These are phyloP conservation scores for Cordyceps pruinosa DNA, from an alignment of 2,329 filamentous ascomycete genomes.

Conservation along the genomic window DNA sequence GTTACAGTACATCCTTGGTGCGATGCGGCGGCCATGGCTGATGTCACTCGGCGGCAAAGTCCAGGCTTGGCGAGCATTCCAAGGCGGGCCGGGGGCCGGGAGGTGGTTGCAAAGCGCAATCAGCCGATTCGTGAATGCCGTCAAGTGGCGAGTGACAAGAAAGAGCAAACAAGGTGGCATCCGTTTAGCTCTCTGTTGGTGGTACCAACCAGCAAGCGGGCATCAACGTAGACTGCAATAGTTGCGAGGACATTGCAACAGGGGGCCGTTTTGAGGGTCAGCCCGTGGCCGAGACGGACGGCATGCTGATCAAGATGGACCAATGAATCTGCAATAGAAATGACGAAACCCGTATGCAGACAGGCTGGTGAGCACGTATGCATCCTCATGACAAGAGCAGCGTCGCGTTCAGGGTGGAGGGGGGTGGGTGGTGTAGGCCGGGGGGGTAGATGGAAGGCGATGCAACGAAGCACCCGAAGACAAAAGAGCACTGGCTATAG, in stretches of 20 bases:
- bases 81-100: background rate
- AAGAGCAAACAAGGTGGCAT: background rate
- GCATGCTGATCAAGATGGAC: conserved; percentile 1
- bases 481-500: background rate
- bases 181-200: background rate
- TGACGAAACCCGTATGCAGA: background rate
- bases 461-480: background rate
- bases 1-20: background rate
- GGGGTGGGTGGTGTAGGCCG: background rate
- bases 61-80: conserved; percentile 1
- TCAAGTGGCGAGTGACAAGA: background rate
- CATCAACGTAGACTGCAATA: background rate
- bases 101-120: background rate
- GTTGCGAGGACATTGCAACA: background rate
- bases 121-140: conserved; percentile 7
- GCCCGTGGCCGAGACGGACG: background rate
- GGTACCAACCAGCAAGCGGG: background rate
- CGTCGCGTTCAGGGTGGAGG: conserved; percentile 2
- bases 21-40: background rate
- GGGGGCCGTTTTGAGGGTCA: background rate
- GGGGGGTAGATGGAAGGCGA: background rate
- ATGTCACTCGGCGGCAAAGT: conserved; percentile 11
- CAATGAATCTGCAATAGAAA: background rate
- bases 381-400: conserved; percentile 9
- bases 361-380: background rate